A percentile compares a stretch with the other conserved stretches of the same genome.
Evolutionary conservation across 208 protist species (phyloP).

Genomic region (Leishmania tarentolae): DNA sequence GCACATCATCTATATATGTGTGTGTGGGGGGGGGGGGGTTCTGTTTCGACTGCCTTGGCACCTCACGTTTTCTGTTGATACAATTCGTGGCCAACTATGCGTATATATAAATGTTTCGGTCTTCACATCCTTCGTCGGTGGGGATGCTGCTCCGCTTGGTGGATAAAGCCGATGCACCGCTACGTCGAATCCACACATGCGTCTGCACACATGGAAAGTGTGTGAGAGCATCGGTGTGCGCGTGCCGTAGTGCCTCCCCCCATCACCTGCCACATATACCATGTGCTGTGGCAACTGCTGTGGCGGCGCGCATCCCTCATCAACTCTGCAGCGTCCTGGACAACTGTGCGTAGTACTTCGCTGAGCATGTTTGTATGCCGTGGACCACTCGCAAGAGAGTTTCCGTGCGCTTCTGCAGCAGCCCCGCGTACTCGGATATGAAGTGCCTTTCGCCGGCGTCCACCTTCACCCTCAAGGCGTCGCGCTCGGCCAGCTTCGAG

Average conservation of each 20-base stretch:
- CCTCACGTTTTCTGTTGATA: too few relatives aligned
- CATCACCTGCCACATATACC: neutral
- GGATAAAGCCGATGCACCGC: neutral
- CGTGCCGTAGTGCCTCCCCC: neutral
- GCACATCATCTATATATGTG: neutral
- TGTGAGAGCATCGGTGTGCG: neutral
- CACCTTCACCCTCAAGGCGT: conserved; percentile 24
- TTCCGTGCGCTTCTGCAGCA: conserved; percentile 42
- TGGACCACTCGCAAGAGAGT: conserved; percentile 32
- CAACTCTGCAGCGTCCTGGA: conserved; percentile 16
- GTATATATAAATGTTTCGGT: neutral
- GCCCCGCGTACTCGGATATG: conserved; percentile 4
- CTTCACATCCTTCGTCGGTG: neutral
- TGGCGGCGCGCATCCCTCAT: neutral
- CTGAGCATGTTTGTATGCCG: conserved; percentile 23
- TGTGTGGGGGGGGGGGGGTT: neutral
- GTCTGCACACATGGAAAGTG: neutral
- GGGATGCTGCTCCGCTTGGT: neutral
- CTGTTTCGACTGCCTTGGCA: too few relatives aligned
- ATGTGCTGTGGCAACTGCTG: neutral
- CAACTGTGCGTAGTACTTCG: conserved; percentile 43
- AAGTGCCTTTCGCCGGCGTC: conserved; percentile 40
- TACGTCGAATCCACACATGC: neutral
- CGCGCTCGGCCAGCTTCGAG: conserved; percentile 44
- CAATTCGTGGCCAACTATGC: too few relatives aligned